Base-by-base conservation (phyloP, 352 stramenopile genomes). In the Phytophthora palmivora region DNA sequence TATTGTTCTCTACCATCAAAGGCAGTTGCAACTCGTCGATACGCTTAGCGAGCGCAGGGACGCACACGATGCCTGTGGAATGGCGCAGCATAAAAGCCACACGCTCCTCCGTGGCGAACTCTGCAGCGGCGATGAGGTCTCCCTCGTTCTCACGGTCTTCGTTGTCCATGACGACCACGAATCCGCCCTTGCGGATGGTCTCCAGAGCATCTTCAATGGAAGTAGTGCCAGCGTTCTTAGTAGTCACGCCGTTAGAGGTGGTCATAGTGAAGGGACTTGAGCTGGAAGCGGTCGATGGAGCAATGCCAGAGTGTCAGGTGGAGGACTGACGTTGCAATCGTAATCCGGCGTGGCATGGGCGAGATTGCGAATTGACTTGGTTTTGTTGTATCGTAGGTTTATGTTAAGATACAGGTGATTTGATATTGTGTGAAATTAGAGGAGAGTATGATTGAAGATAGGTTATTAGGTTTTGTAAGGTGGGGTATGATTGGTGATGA, bases 81-180 rank as follows among this genome's bases (percentile, higher is more conserved):
- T 99, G 96, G 24, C 96, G 92, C 58, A 99, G 84, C 77, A 99
- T 98, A 68, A 97, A 97, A n/a, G 93, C 94, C 58, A 99, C 89
- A 24, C 83, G 78, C 58, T 96, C 71, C 48, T 96, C 83, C 4
- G 94, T 98, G 26, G 91, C 97, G 48, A 89, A 89, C 72, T 99
- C 91, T n/a, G 96, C 96, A 11, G 96, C 92, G 61, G 97, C 97
- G 78, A 99, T 99, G 41, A 99, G 81, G 70, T 99, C 97, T 47
- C 97, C 97, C 74, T 99, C 97, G 76, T 99, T 99, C 73, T 99
- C 97, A 53, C 97, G 93, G 74, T 98, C 91, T 75, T 98, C 97
- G 64, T 99, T 98, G 83, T 99, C 97, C 84, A 96, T 92, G 30
- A 96, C 88, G 53, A 91, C 69, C 28, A 92, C 88, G 50, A 96